Evolutionary conservation across 2,329 filamentous ascomycete species (phyloP), one percentile per base, ranked within the genome.

Genomic region (Cephalotrichum gorgonifer): DNA sequence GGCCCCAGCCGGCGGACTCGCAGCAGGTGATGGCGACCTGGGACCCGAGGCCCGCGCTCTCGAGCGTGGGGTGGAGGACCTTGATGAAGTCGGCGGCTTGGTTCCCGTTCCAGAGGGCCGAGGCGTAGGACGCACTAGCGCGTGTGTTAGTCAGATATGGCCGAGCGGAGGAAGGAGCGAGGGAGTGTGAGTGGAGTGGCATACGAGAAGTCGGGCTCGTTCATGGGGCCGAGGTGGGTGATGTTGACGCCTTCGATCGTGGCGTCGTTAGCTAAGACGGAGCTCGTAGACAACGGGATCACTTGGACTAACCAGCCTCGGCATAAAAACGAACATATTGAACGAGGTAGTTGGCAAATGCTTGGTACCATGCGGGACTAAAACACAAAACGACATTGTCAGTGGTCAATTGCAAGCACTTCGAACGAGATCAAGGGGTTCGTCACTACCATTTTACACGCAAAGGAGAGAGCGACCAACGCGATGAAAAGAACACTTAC

Each of bases 21-120:
- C 64, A 67, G 61, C 64, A 67, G 25, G 60, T 57, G 45, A 66
- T 60, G 54, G 55, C 9, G 61, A 63, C 48, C 11, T 51, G 41
- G 9, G 53, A 41, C 4, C 51, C 51, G 20, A 45, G 43, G n/a
- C 50, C 45, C 43, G 44, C 50, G 25, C 39, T 26, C 33, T 54
- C 50, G 33, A 63, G 39, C 64, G 60, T 47, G 60, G 61, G 30
- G 69, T 60, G 33, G 63, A 78, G 64, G n/a, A 72, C 62, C 50
- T 62, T 58, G 60, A 78, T 71, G 58, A 78, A 76, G 38, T 72
- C 68, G 43, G 69, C 72, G 3, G 73, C 73, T 60, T 76, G 64
- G 15, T 61, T 64, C 47, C 68, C 69, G 28, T 65, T 60, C 8
- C 67, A 70, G 28, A 62, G 60, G 73, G 76, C 76, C 6, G 64